Evolutionary conservation across 768 basidiomycete genomes (phyloP).

Genomic region (Hygrophoropsis aurantiaca): DNA sequence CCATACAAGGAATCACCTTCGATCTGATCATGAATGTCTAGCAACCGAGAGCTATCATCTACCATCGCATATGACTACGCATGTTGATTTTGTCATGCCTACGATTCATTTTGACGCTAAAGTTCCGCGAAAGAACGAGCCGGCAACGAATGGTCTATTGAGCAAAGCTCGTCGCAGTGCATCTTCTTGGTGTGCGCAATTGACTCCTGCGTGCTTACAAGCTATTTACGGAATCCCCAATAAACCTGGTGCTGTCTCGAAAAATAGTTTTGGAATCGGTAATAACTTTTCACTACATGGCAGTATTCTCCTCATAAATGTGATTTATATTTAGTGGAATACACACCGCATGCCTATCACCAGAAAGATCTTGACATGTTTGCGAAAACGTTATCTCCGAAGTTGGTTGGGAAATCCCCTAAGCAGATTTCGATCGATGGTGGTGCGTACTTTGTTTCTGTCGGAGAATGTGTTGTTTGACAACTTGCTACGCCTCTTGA

Average conservation of each 20-base stretch:
- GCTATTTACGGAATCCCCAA: constrained; percentile 37
- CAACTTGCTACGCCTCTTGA: no score
- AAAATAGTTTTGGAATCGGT: constrained; percentile 41
- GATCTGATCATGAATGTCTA: no score
- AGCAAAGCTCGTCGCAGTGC: no score
- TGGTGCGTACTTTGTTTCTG: constrained; percentile 26
- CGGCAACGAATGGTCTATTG: no score
- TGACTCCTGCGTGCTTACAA: constrained; percentile 37
- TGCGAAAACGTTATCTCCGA: constrained; percentile 32
- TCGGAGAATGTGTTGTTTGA: no score
- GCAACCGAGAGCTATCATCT: constrained; percentile 35
- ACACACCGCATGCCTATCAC: constrained; percentile 43
- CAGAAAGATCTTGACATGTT: constrained; percentile 41
- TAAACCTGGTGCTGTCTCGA: constrained; percentile 23
- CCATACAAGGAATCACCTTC: no score
- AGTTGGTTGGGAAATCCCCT: constrained; percentile 24
- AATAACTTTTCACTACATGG: constrained; percentile 4
- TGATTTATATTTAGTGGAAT: constrained; percentile 38
- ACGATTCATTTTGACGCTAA: constrained; percentile 35
- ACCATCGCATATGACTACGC: constrained; percentile 33
- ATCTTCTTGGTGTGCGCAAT: no score
- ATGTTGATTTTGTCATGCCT: constrained; percentile 39
- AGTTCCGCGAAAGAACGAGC: constrained; percentile 12
- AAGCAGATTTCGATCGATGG: constrained; percentile 28
- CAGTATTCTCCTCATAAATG: no score